Base-by-base conservation (phyloP, 306 rosid species). In the Rubus idaeus region DNA sequence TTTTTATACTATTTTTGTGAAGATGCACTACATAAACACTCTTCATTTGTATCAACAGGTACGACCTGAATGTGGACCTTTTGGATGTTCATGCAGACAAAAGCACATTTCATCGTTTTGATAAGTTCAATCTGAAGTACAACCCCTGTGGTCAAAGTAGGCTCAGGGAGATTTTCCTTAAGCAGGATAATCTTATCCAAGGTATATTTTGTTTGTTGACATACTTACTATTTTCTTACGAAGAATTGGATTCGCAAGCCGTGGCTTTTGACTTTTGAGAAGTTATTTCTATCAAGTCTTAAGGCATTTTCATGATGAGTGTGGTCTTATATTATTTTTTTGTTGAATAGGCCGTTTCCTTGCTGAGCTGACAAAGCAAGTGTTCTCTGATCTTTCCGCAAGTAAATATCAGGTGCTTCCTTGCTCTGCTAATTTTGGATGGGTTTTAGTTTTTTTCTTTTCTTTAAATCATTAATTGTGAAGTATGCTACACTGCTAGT, bases 131-230 rank as follows among this genome's bases (percentile, higher is more conserved):
- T 84, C 97, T 96, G 37, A 96, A 96, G 88, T 96, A 96, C 83
- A 96, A 96, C 73, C 98, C 99, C 60, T 96, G 99, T 81, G 99
- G 98, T 80, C 99, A 96, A 87, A 96, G 99, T 91, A 91, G 99
- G 90, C 99, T 96, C 45, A 83, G 99, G 84, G 99, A 96, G 86
- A 96, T 96, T 80, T 96, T 93, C 83, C 91, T 96, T 45, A 96
- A 96, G 84, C 99, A 91, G 87, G 99, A 96, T 75, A 92, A 96
- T 87, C 96, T 96, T 76, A 96, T 96, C 72, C 99, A 96, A 93
- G 99, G 99, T 96, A 88, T 71, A 35, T 64, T 14, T 53, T 53
- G 10, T 56, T 53, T 37, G 13, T 74, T 63, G 80, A 23, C 75
- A 44, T 50, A 50, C 26, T 62, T 52, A 61, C 14, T n/a, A 21